A percentile compares a stretch with the other conserved stretches of the same genome.
Conservation (phyloP, 306 rosid genomes). For the Begonia masoniana region DNA sequence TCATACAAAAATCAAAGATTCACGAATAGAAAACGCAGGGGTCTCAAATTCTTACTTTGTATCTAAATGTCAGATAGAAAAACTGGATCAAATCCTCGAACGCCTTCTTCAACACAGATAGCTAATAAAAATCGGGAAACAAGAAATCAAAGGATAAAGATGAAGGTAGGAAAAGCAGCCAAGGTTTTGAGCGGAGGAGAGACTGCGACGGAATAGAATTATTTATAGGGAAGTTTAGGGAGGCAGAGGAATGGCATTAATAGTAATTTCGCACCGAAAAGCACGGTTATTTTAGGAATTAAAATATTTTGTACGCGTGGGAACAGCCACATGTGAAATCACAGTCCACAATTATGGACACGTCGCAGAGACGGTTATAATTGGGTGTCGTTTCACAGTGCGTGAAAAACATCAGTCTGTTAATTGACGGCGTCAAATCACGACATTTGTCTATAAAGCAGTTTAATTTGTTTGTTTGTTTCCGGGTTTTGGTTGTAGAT, state of each 20-base stretch:
- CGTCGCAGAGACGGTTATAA: neutral
- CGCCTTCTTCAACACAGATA: neutral
- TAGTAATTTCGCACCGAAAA: neutral
- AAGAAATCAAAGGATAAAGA: neutral
- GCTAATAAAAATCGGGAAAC: neutral
- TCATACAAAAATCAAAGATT: neutral
- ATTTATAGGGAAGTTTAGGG: neutral
- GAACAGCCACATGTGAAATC: neutral
- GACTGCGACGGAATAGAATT: neutral
- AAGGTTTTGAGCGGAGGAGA: neutral
- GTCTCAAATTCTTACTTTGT: neutral
- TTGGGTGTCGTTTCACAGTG: no score
- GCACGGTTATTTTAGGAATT: neutral
- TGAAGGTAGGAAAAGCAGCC: neutral
- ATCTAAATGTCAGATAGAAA: neutral
- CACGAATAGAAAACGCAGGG: neutral
- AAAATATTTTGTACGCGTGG: neutral
- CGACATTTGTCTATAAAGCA: no score
- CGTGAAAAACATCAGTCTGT: no score
- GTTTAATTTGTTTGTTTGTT: no score
- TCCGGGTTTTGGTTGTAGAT: no score
- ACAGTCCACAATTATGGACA: neutral
- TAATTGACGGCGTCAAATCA: no score
- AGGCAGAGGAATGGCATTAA: neutral
- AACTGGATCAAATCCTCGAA: neutral